These are phyloP conservation scores for Fusarium sarcochroum DNA, from an alignment of 2,329 filamentous ascomycete genomes.

Conservation along the genomic window DNA sequence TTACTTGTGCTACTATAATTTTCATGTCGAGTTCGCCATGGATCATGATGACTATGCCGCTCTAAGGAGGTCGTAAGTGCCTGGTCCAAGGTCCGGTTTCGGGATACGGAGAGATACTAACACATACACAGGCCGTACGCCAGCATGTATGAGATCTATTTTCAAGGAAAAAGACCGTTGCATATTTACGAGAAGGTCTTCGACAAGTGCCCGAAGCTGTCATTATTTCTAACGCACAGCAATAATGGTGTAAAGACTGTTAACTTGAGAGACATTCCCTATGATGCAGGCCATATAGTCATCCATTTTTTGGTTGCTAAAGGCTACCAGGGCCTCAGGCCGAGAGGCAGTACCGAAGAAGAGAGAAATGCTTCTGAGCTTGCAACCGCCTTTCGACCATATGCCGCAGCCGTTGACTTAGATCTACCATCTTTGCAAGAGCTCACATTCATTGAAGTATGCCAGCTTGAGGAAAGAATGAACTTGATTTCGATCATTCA, in stretches of 20 bases:
- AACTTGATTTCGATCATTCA: not conserved
- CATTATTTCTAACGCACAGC: not conserved
- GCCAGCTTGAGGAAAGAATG: not conserved
- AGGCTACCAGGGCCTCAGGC: constrained; percentile 5
- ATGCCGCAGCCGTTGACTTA: not conserved
- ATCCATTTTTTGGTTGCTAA: constrained; percentile 10
- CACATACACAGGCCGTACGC: not conserved
- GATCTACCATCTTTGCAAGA: not conserved
- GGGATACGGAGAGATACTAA: too few species aligned
- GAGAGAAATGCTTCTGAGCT: constrained; percentile 1
- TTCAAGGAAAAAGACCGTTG: not conserved
- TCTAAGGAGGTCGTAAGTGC: not conserved
- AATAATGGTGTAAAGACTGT: not conserved
- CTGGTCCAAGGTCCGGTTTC: too few species aligned
- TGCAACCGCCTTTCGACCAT: constrained; percentile 3
- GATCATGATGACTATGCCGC: too few species aligned
- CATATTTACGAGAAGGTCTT: not conserved
- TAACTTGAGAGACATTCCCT: not conserved
- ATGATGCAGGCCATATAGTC: not conserved
- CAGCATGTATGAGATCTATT: not conserved
- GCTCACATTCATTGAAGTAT: not conserved
- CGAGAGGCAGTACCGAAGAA: not conserved
- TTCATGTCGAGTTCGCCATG: too few species aligned
- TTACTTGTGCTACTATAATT: too few species aligned
- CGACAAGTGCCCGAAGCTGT: constrained; percentile 2